These are phyloP conservation scores for Brachypodium distachyon DNA, from an alignment of 202 grass and related monocot species.

Conservation along the genomic window DNA sequence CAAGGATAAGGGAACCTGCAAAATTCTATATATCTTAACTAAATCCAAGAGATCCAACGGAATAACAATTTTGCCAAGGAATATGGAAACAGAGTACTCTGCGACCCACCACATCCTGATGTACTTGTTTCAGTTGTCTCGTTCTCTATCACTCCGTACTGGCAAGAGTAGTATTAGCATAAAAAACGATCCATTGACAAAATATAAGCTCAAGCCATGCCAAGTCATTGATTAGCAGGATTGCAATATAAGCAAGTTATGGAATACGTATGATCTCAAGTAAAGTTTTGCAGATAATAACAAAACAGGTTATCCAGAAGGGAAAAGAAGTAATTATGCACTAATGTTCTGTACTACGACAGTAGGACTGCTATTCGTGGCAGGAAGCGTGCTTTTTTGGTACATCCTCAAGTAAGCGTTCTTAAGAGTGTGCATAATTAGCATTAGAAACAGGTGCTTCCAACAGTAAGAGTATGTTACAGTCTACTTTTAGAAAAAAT, in stretches of 20 bases:
- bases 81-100: neutral
- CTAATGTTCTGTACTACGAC: neutral
- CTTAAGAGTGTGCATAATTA: neutral
- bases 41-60: slow-evolving; percentile 10
- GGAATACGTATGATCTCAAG: neutral
- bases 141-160: slow-evolving; percentile 91
- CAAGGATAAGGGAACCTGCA: slow-evolving; percentile 92
- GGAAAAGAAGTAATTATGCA: neutral
- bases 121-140: slow-evolving; percentile 98
- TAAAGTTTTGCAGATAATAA: neutral
- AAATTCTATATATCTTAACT: slow-evolving; percentile 3
- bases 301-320: neutral
- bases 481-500: neutral
- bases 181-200: neutral
- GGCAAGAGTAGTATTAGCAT: slow-evolving; percentile 29
- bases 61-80: slow-evolving; percentile 6
- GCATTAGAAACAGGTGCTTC: neutral
- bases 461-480: neutral
- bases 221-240: neutral
- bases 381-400: neutral
- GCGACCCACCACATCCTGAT: slow-evolving; percentile 84
- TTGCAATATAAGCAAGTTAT: neutral
- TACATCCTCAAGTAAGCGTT: neutral
- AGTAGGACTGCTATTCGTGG: neutral
- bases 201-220: neutral